A percentile compares a stretch with the other conserved stretches of the same genome.
Conservation (phyloP, 495 filamentous ascomycete species). For the Apiosordaria backusii region DNA sequence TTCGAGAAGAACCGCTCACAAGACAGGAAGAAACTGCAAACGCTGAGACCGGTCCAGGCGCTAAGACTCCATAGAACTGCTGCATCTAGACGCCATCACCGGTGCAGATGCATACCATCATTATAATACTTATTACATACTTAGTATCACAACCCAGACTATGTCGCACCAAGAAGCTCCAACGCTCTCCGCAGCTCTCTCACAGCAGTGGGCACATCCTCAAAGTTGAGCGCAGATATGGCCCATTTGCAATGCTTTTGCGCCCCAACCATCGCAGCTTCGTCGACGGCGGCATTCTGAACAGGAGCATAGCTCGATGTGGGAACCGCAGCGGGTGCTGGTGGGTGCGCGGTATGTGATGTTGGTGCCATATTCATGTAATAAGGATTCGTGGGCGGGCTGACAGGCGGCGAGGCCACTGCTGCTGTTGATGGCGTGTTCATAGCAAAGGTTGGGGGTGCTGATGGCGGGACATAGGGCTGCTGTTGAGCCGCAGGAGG, state of each 20-base stretch:
- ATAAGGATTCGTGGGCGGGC: slow-evolving; percentile 22
- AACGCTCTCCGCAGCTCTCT: slow-evolving; percentile 78
- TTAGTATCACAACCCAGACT: slow-evolving; percentile 8
- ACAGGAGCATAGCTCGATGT: slow-evolving; percentile 15
- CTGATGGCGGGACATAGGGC: slow-evolving; percentile 17
- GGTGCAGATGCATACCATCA: not conserved
- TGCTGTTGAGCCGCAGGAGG: slow-evolving; percentile 13
- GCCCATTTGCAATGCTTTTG: slow-evolving; percentile 98
- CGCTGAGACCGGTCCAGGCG: not conserved
- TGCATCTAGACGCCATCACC: not conserved
- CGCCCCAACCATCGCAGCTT: slow-evolving; percentile 69
- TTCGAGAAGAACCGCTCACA: slow-evolving; percentile 4
- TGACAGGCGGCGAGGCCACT: slow-evolving; percentile 29
- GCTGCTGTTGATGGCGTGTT: slow-evolving; percentile 26
- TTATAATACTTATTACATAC: slow-evolving; percentile 10
- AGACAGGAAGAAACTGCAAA: not conserved
- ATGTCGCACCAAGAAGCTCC: slow-evolving; percentile 56
- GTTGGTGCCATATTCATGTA: slow-evolving; percentile 24
- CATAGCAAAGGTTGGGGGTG: slow-evolving; percentile 31
- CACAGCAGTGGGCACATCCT: slow-evolving; percentile 88
- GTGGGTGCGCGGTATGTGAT: slow-evolving; percentile 15
- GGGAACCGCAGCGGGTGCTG: slow-evolving; percentile 12
- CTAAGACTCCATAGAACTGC: not conserved
- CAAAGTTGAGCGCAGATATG: slow-evolving; percentile 93
- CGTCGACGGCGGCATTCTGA: slow-evolving; percentile 48